Base-by-base conservation (phyloP, 1,284 basidiomycete species). In the Irpex sp. region DNA sequence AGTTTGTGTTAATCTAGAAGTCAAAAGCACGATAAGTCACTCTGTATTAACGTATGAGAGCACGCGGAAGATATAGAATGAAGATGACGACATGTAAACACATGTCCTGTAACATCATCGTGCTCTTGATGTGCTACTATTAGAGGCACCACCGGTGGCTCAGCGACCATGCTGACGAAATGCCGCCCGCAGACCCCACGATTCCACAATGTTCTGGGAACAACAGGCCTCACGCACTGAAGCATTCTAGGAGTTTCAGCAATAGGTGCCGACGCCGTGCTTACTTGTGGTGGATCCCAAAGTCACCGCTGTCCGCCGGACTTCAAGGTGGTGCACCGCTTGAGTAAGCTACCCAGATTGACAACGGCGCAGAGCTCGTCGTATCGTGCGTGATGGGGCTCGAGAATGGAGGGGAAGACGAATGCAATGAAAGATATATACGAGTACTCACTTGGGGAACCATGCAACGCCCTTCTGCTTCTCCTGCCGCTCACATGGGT, bases 401-500 rank as follows among this genome's bases (percentile, higher is more conserved):
- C 14, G 18, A 51, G 48, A 1, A 10, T 14, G 16, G 9, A 51
- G 19, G 21, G 18, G 18, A 12, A 16, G 19, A 51, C 48, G 36
- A 18, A 52, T 5, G 18, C 45, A n/a, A 53, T 10, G 6, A 42
- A 23, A 36, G 36, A 58, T 7, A 19, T 10, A 14, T 12, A 58
- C 58, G 12, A 52, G n/a, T 16, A 59, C 64, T 58, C 56, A 67
- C 71, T 67, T 72, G n/a, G 72, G 71, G 52, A 73, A 68, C 73
- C 71, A 74, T 1, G 68, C 61, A 6, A 69, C 64, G 1, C 61
- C 66, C 35, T 63, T 55, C 1, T 60, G 48, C 49, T 57, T 59
- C 2, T 39, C 53, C 28, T 55, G 62, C 47, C 61, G 52, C 19
- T 73, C 67, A 33, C 74, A 66, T 16, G 78, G 77, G 62, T 79